Evolutionary conservation across 768 basidiomycete species (phyloP), one percentile per base, ranked within the genome.

Genomic region (Mycena polygramma): DNA sequence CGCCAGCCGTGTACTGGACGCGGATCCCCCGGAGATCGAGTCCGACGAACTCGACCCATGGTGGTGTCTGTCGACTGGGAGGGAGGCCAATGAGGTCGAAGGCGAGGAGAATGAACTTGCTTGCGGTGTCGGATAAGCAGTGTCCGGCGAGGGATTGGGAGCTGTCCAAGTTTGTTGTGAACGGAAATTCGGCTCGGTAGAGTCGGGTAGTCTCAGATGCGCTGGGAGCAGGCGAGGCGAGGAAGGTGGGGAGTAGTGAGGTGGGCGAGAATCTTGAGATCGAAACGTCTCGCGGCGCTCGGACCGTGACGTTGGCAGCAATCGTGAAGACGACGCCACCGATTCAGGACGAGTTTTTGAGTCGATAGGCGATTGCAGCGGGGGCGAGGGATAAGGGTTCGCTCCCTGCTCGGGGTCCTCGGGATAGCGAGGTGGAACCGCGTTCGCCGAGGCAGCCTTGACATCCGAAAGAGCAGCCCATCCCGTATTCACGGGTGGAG

Each of bases 391-490:
- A 30, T 65, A 70, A 22, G 63, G 63, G 35, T 49, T 15, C 22
- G 11, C 14, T 14, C n/a, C 26, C n/a, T 37, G 19, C 14, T 51
- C 46, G 3, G 7, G 30, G 20, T 59, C 58, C 17, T 64, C 66
- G 58, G 61, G 71, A 41, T 72, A 72, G 15, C 52, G 58, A 7
- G 71, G 71, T 19, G 71, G 71, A 4, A 54, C 57, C 11, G 66
- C 71, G 17, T 20, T 51, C 10, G 60, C 71, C 22, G 63, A 49
- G 36, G 71, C 59, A 20, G 57, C 52, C 69, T 73, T 73, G 9
- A n/a, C n/a, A 30, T 69, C 68, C 13, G 71, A 66, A 37, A 69
- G 63, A 4, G 71, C 68, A 37, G 68, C 68, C 71, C 71, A 73
- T 11, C 71, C 71, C 26, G 71, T 73, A 5, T 45, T n/a, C 19